A percentile compares a stretch with the other conserved stretches of the same genome.
These are phyloP conservation scores for Scutellaria baicalensis DNA, from an alignment of 257 asterid species.

Conservation along the genomic window DNA sequence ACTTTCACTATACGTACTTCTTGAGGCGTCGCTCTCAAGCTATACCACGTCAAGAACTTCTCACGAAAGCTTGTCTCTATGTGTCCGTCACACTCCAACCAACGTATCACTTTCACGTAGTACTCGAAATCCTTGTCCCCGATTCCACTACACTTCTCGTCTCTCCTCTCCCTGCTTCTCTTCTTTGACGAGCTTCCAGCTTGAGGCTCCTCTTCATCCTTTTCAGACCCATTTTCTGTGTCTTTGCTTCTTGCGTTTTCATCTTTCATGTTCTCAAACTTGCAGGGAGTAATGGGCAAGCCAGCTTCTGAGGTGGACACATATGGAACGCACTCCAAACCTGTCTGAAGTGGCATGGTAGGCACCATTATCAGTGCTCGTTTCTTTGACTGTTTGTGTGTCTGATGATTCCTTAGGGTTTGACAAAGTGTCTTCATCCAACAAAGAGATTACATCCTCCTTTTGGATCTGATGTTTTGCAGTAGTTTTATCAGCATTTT, in stretches of 20 bases:
- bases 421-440: too few species aligned
- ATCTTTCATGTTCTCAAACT: slow-evolving; percentile 53
- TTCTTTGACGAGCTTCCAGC: slow-evolving; percentile 71
- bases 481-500: slow-evolving; percentile 19
- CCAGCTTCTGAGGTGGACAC: slow-evolving; percentile 35
- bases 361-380: slow-evolving; percentile 47
- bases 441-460: slow-evolving; percentile 8
- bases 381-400: slow-evolving; percentile 31
- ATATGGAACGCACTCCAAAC: slow-evolving; percentile 46
- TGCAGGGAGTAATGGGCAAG: slow-evolving; percentile 71
- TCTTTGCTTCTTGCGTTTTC: slow-evolving; percentile 32
- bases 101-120: slow-evolving; percentile 60
- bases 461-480: slow-evolving; percentile 25
- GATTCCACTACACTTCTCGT: slow-evolving; percentile 34
- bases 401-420: slow-evolving; percentile 28
- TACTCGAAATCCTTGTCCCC: slow-evolving; percentile 61
- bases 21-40: slow-evolving; percentile 63
- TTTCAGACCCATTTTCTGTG: slow-evolving; percentile 22
- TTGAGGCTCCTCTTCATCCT: slow-evolving; percentile 53
- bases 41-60: slow-evolving; percentile 81
- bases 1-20: slow-evolving; percentile 56
- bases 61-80: slow-evolving; percentile 51
- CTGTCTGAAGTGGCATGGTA: slow-evolving; percentile 29
- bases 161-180: slow-evolving; percentile 41
- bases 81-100: slow-evolving; percentile 72